phyloP scores from a whole-genome alignment of 192 early-diverging fungal genomes.

The Coemansia javaensis region DNA sequence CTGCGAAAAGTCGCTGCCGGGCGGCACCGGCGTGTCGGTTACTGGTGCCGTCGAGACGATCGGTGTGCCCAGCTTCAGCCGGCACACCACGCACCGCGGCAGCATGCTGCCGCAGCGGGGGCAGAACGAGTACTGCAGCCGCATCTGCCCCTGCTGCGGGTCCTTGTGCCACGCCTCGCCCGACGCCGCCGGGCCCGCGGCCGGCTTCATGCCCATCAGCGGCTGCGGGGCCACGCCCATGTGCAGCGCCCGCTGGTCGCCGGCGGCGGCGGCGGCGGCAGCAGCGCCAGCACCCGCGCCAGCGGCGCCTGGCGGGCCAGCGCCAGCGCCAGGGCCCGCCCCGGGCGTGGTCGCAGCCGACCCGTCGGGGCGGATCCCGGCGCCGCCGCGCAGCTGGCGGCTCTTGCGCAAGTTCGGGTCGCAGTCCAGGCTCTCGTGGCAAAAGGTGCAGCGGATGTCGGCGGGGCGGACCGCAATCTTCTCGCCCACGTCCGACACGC shows the following conservation, averaged over 20 bases:
- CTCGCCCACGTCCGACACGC: constrained; percentile 46
- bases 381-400: constrained; percentile 3
- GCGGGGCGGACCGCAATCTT: constrained; percentile 64
- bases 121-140: constrained; percentile 37
- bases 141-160: constrained; percentile 25
- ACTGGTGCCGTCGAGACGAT: constrained; percentile 6
- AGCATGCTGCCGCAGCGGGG: constrained; percentile 29
- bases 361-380: background rate
- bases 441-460: constrained; percentile 83
- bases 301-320: constrained; percentile 1
- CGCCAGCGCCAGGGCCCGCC: background rate
- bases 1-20: constrained; percentile 60
- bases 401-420: constrained; percentile 12
- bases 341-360: constrained; percentile 9
- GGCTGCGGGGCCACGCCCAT: constrained; percentile 9
- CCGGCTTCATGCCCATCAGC: constrained; percentile 10
- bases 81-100: constrained; percentile 49
- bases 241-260: constrained; percentile 15
- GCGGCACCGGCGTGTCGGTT: constrained; percentile 2
- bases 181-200: background rate
- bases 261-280: constrained; percentile 1
- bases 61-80: constrained; percentile 44
- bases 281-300: constrained; percentile 3
- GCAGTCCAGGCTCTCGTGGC: constrained; percentile 58
- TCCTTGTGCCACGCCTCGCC: constrained; percentile 18